Evolutionary conservation across 305 asterid species (phyloP), one percentile per base, ranked within the genome.

Genomic region (Lippia alba): DNA sequence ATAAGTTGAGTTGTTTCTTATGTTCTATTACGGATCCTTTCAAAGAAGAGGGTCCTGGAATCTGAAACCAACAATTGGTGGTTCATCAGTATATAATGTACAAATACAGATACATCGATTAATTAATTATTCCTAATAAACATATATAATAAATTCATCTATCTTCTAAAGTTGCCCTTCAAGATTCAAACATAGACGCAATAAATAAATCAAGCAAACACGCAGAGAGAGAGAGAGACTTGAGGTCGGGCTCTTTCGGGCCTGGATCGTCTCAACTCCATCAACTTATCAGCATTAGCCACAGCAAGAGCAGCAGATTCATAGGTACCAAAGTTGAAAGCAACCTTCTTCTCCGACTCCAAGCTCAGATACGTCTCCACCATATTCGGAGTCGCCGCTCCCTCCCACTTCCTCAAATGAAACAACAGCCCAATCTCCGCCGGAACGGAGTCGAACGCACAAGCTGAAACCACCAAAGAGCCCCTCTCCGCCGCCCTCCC

Each of bases 401-500:
- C 81, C 12, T 61, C 79, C 97, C 97, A 94, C 20, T 91, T 91
- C 73, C 74, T 74, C 1, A 87, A 73, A 63, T 89, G 91, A 71
- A 80, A 89, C 83, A 94, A 15, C 74, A 89, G 12, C 39, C 99
- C 99, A 3, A 94, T 55, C 76, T 91, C 99, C 75, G 97, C 97
- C 74, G 97, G 99, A 41, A 94, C 70, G 0, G 96, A 94, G 8
- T 94, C 97, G 44, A 86, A 91, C 70, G 97, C 99, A 54, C 97
- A 94, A 24, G 91, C 99, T 8, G 96, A 91, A 55, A 94, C 64
- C 0, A 94, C 84, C 83, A 94, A 78, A 3, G 85, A 73, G 4
- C 96, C 93, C 67, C 61, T 87, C 79, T 84, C 89, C 75, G 20
- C 82, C 20, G 93, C 98, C 75, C 81, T 82, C 40, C 79, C 93